Evolutionary conservation across 441 rosid genomes (phyloP).

Genomic region (Gossypium gossypioides): DNA sequence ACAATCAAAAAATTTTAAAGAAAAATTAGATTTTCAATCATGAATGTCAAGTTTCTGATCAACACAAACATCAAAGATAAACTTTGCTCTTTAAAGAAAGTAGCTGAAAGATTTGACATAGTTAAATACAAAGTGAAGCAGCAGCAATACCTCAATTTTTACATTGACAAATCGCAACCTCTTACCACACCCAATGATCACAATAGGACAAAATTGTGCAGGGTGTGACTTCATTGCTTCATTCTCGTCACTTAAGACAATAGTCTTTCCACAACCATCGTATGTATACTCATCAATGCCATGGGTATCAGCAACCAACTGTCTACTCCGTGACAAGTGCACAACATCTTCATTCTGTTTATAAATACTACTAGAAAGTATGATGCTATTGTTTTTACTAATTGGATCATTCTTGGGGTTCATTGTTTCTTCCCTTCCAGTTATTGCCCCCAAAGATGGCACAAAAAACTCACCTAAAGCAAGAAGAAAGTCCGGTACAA

Average conservation of each 20-base stretch:
- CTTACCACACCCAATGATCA: slow-evolving; percentile 85
- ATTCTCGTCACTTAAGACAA: slow-evolving; percentile 53
- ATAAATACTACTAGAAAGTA: slow-evolving; percentile 57
- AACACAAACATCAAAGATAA: neutral
- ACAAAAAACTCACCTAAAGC: slow-evolving; percentile 93
- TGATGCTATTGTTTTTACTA: slow-evolving; percentile 51
- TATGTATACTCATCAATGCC: slow-evolving; percentile 79
- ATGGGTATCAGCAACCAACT: slow-evolving; percentile 70
- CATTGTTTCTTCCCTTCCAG: slow-evolving; percentile 85
- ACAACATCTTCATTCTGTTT: slow-evolving; percentile 78
- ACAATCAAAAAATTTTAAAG: neutral
- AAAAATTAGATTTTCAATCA: neutral
- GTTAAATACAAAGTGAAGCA: slow-evolving; percentile 5
- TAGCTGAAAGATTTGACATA: slow-evolving; percentile 9
- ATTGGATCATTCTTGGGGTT: slow-evolving; percentile 94
- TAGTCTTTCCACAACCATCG: slow-evolving; percentile 82
- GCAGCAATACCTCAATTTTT: slow-evolving; percentile 67
- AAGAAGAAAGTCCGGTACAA: slow-evolving; percentile 93
- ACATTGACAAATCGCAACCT: slow-evolving; percentile 79
- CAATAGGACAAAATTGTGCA: slow-evolving; percentile 54
- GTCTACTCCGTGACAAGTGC: slow-evolving; percentile 70
- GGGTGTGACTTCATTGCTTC: slow-evolving; percentile 37
- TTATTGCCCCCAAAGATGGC: slow-evolving; percentile 79
- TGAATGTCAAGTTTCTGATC: neutral
- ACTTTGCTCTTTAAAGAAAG: neutral